Evolutionary conservation across 179 eudicot species (phyloP), one percentile per base, ranked within the genome.

Genomic region (Heliamphora pulchella): DNA sequence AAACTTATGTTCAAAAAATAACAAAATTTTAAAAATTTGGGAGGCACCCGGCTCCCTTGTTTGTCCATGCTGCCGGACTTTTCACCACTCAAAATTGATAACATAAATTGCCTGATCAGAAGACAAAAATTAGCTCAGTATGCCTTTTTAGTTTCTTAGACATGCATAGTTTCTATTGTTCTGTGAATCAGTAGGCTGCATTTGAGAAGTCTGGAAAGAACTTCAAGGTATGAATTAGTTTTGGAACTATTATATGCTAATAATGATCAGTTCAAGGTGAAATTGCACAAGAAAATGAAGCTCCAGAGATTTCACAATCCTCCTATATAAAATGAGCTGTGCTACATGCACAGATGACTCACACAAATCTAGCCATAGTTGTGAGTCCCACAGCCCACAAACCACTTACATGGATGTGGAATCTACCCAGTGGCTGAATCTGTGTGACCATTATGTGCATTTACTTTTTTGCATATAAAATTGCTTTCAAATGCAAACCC

Each of bases 11-110:
- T 31, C 31, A 31, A 31, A 31, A 31, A 31, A 31, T 31, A 31
- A 31, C 31, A 31, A 31, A 31, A 0, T 31, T 31, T 31, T 0
- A 31, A 31, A 31, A 31, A 31, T 31, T 31, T 31, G 31, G 31
- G 31, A 31, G 31, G 31, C 31, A 31, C 31, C 31, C 31, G 31
- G 31, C 31, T 31, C 31, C 31, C 31, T 31, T 31, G 31, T 31
- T 31, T 31, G 31, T 31, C 31, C 31, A 31, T 31, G 31, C 31
- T 90, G 80, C 98, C 98, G 44, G 98, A 86, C 13, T 77, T 87
- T 81, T 94, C 98, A 1, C 86, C 78, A 58, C 87, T 91, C 5
- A 90, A 80, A 66, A 88, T 77, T 53, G 88, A 83, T 66, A 91
- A 78, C 81, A 89, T 82, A 70, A 88, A 93, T 17, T 87, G 86